Conservation (phyloP, 768 basidiomycete genomes). For the Paxillus ammoniavirescens region DNA sequence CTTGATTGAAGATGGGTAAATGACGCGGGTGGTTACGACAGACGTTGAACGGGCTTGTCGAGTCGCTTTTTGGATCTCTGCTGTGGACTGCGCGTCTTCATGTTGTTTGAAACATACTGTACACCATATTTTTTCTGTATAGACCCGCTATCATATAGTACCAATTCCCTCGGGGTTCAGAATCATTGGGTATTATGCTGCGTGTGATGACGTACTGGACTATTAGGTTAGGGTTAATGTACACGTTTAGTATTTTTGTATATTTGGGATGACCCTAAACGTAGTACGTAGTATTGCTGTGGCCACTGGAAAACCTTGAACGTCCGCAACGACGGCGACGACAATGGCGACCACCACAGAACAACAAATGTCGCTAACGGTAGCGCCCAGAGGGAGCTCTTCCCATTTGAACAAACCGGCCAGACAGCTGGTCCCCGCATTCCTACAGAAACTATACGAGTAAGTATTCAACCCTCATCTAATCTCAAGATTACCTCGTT, state of each 20-base stretch:
- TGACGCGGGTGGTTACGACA: not conserved
- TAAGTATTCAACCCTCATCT: constrained; percentile 38
- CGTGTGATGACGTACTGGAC: too few species aligned
- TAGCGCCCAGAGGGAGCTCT: constrained; percentile 39
- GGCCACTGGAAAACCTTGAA: constrained; percentile 7
- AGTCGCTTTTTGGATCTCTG: not conserved
- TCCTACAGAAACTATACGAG: constrained; percentile 93
- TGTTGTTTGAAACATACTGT: too few species aligned
- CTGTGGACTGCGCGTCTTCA: too few species aligned
- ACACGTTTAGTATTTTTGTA: constrained; percentile 3
- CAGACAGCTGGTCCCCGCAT: constrained; percentile 66
- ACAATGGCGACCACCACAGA: constrained; percentile 46
- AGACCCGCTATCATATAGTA: too few species aligned
- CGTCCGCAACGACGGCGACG: constrained; percentile 7
- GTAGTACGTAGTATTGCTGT: constrained; percentile 18
- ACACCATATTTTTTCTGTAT: too few species aligned
- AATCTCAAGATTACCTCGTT: constrained; percentile 14
- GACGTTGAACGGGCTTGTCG: not conserved
- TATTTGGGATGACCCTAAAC: constrained; percentile 7
- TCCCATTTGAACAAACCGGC: constrained; percentile 46
- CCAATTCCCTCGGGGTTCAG: too few species aligned
- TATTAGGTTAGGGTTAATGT: not conserved
- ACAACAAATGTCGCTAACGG: constrained; percentile 56
- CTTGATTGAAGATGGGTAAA: constrained; percentile 1
- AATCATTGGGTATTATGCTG: too few species aligned